Evolutionary conservation across 2,329 filamentous ascomycete genomes (phyloP).

Genomic region (Bertia moriformis): DNA sequence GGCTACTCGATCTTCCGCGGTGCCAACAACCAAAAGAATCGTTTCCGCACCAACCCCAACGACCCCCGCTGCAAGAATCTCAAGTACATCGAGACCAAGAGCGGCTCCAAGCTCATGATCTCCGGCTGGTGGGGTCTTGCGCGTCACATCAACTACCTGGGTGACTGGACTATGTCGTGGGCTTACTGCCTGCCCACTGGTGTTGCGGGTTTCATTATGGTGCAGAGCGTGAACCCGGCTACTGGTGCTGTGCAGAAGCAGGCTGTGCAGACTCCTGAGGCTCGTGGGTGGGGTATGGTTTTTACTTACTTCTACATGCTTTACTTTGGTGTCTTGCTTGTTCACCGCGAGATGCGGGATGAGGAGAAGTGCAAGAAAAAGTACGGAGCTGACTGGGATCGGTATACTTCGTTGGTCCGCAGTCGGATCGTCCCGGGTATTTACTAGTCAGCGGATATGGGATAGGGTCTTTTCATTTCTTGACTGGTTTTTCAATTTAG

Average conservation of each 20-base stretch:
- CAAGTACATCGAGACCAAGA: conserved; percentile 71
- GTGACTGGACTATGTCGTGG: conserved; percentile 91
- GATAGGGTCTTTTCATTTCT: too few species aligned
- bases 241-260: neutral
- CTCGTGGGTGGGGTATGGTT: conserved; percentile 6
- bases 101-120: conserved; percentile 66
- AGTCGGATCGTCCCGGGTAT: neutral
- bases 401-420: neutral
- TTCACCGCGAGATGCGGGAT: conserved; percentile 9
- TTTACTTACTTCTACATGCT: conserved; percentile 8
- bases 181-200: conserved; percentile 78
- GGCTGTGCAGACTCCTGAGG: conserved; percentile 1
- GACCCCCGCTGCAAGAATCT: conserved; percentile 69
- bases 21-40: conserved; percentile 91
- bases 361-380: conserved; percentile 8
- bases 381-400: conserved; percentile 7
- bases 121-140: conserved; percentile 89
- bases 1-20: conserved; percentile 89
- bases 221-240: conserved; percentile 10
- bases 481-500: neutral
- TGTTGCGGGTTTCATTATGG: conserved; percentile 65
- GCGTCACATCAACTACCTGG: conserved; percentile 89
- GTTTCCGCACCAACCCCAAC: conserved; percentile 73
- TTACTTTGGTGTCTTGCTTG: conserved; percentile 8
- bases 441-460: too few species aligned